Percentiles rank a stretch among this genome's conserved stretches.
Conservation (phyloP, 495 filamentous ascomycete genomes). For the Oidiodendron maius region DNA sequence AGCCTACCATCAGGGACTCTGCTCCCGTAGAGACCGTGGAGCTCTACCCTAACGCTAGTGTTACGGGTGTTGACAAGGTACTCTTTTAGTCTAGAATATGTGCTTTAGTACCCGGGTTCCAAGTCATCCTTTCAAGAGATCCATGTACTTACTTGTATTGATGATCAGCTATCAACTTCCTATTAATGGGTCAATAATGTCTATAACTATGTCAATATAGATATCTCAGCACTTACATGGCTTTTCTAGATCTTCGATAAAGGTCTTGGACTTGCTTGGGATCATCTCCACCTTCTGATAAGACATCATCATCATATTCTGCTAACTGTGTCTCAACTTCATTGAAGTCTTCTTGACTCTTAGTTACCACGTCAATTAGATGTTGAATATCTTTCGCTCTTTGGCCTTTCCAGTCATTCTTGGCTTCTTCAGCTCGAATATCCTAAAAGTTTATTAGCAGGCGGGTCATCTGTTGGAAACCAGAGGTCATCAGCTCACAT, state of each 20-base stretch:
- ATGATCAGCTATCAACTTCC: conserved; percentile 3
- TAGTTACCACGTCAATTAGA: conserved; percentile 2
- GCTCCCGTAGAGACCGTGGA: conserved; percentile 20
- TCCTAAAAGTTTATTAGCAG: conserved; percentile 13
- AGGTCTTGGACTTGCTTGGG: background rate
- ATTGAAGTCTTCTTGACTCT: background rate
- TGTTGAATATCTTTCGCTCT: conserved; percentile 11
- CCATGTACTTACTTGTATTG: conserved; percentile 3
- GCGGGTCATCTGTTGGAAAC: background rate
- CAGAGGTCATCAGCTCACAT: conserved; percentile 21
- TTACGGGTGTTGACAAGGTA: conserved; percentile 31
- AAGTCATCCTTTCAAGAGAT: background rate
- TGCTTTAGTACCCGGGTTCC: background rate
- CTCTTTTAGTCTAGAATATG: conserved; percentile 15
- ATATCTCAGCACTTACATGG: conserved; percentile 5
- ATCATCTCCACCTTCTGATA: conserved; percentile 1
- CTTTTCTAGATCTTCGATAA: background rate
- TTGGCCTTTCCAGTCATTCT: conserved; percentile 18
- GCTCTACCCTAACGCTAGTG: conserved; percentile 16
- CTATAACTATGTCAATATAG: background rate
- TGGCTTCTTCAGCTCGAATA: conserved; percentile 21
- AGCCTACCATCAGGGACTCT: conserved; percentile 16
- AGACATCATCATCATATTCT: background rate
- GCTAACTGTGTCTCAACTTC: background rate
- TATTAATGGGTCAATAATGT: background rate